These are phyloP conservation scores for Talaromyces sp. DNA, from an alignment of 2,329 filamentous ascomycete species.

Conservation along the genomic window DNA sequence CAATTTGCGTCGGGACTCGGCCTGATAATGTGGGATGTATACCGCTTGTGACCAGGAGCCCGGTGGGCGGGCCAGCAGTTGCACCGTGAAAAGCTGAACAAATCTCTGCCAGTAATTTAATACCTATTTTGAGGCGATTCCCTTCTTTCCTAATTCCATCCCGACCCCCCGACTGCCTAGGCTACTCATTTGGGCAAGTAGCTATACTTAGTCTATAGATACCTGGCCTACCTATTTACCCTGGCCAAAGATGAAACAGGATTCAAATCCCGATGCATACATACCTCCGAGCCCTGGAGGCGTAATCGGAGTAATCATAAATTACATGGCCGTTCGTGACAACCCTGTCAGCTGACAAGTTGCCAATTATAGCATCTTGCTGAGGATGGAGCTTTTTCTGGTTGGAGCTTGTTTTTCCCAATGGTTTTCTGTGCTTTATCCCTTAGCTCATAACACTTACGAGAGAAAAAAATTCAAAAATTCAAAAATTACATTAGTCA, in stretches of 20 bases:
- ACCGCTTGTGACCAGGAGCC: slow-evolving; percentile 14
- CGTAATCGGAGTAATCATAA: neutral
- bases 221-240: neutral
- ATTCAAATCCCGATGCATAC: slow-evolving; percentile 5
- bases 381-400: neutral
- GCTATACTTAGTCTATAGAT: neutral
- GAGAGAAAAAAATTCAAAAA: neutral
- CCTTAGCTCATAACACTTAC: no score
- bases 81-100: slow-evolving; percentile 11
- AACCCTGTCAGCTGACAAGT: slow-evolving; percentile 14
- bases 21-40: slow-evolving; percentile 7
- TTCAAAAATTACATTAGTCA: no score
- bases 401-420: neutral
- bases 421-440: no score
- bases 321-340: neutral
- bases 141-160: no score
- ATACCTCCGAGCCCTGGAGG: neutral
- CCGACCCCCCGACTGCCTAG: no score
- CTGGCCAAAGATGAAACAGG: slow-evolving; percentile 5
- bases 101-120: neutral
- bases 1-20: slow-evolving; percentile 11
- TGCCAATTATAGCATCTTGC: slow-evolving; percentile 8
- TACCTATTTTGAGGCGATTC: neutral
- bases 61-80: slow-evolving; percentile 11
- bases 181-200: neutral